Percentiles rank a stretch among this genome's conserved stretches.
Evolutionary conservation across 179 eudicot genomes (phyloP).

Genomic region (Spinacia oleracea): DNA sequence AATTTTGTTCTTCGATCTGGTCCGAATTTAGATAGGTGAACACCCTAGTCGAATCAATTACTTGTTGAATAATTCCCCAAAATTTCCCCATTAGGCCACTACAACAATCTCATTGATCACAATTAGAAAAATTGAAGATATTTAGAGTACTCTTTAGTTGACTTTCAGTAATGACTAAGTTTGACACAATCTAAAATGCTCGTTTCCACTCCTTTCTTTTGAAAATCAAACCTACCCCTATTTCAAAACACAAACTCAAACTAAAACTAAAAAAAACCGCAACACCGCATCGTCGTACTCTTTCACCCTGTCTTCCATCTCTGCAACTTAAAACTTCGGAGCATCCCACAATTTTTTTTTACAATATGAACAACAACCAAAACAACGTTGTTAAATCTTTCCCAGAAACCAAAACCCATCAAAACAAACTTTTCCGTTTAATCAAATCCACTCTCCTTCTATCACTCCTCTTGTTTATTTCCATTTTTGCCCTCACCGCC

Average conservation of each 20-base stretch:
- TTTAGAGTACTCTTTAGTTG: not conserved
- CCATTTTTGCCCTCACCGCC: slow-evolving; percentile 41
- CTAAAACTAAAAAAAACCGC: not conserved
- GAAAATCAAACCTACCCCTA: not conserved
- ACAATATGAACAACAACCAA: not conserved
- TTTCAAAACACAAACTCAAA: not conserved
- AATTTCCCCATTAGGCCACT: not conserved
- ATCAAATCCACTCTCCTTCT: slow-evolving; percentile 33
- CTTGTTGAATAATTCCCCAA: not conserved
- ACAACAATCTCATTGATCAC: not conserved
- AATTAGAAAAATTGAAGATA: no score
- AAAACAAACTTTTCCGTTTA: not conserved
- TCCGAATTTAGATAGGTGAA: no score
- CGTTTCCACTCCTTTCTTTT: not conserved
- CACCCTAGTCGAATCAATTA: no score
- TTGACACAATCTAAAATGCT: no score
- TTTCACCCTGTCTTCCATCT: not conserved
- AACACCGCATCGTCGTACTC: not conserved
- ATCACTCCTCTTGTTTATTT: slow-evolving; percentile 35
- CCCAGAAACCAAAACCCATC: not conserved
- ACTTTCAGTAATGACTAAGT: not conserved
- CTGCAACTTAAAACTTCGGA: not conserved
- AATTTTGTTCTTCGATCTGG: no score
- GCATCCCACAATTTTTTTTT: not conserved
- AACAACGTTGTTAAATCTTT: not conserved